Percentiles rank a stretch among this genome's conserved stretches.
Conservation (phyloP, 495 filamentous ascomycete species). For the Massariosphaeria phaeospora region DNA sequence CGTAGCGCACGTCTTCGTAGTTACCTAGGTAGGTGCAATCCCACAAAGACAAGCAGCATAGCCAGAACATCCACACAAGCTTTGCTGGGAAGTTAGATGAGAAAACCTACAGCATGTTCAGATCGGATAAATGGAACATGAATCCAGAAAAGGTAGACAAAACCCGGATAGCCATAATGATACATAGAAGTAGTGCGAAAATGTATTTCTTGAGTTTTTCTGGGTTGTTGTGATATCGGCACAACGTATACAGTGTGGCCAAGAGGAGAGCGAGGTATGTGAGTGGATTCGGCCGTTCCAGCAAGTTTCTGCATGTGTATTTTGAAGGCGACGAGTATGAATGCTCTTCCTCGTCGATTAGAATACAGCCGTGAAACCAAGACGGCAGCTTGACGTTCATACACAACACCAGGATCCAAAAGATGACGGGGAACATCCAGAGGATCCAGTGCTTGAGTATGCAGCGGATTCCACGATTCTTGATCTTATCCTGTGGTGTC, state of each 20-base stretch:
- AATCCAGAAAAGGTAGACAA: not conserved
- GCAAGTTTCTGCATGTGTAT: not conserved
- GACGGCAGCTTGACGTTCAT: too few species aligned
- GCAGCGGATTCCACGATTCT: too few species aligned
- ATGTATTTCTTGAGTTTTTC: not conserved
- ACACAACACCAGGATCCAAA: too few species aligned
- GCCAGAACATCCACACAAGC: not conserved
- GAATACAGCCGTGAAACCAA: too few species aligned
- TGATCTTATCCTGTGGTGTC: too few species aligned
- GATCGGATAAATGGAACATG: not conserved
- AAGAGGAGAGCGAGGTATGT: not conserved
- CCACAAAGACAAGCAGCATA: not conserved
- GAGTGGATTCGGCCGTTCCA: not conserved
- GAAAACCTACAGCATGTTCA: not conserved
- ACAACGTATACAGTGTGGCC: not conserved
- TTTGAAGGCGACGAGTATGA: too few species aligned
- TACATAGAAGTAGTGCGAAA: not conserved
- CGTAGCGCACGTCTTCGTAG: conserved; percentile 2
- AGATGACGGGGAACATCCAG: too few species aligned
- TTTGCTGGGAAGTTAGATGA: not conserved
- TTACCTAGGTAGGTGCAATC: conserved; percentile 6
- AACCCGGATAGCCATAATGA: not conserved
- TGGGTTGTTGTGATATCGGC: not conserved
- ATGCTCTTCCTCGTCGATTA: too few species aligned
- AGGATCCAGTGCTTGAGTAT: too few species aligned